Percentiles rank a stretch among this genome's conserved stretches.
These are phyloP conservation scores for Plasmopara halstedii DNA, from an alignment of 352 stramenopile species.

Conservation along the genomic window DNA sequence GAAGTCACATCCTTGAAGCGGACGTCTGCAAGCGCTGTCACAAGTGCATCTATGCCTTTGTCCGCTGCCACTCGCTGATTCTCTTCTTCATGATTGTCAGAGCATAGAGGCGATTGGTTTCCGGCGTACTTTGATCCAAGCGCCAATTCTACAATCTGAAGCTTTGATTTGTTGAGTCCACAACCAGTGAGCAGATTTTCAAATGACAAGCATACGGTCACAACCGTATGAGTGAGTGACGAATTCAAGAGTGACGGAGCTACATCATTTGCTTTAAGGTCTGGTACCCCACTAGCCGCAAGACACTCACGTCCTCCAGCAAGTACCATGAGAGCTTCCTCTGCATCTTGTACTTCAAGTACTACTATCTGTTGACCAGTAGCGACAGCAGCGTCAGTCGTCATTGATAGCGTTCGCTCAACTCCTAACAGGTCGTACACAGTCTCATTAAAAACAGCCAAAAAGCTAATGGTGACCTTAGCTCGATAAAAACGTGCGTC, in stretches of 20 bases:
- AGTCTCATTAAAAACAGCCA: conserved; percentile 94
- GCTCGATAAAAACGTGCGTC: conserved; percentile 33
- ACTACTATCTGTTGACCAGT: conserved; percentile 34
- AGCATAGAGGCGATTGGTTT: conserved; percentile 15
- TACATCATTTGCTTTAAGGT: conserved; percentile 13
- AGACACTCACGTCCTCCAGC: conserved; percentile 43
- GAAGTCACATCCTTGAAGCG: conserved; percentile 42
- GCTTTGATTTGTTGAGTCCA: conserved; percentile 40
- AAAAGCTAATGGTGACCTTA: conserved; percentile 61
- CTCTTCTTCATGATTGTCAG: conserved; percentile 29
- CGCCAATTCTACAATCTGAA: conserved; percentile 66
- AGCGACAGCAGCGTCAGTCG: conserved; percentile 2
- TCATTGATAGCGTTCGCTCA: conserved; percentile 3
- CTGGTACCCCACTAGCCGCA: conserved; percentile 8
- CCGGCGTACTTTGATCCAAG: conserved; percentile 9
- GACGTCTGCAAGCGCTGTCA: conserved; percentile 47
- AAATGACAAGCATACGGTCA: conserved; percentile 56
- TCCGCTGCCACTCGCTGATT: conserved; percentile 50
- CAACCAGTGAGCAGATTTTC: conserved; percentile 37
- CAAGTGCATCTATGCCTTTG: conserved; percentile 46
- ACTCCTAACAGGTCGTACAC: conserved; percentile 91
- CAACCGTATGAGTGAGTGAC: conserved; percentile 49
- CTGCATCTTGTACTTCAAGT: conserved; percentile 56
- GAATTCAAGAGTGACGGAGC: conserved; percentile 5
- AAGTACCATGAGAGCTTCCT: conserved; percentile 58